Evolutionary conservation across 2,329 filamentous ascomycete species (phyloP).

Genomic region (Plectosphaerella cucumerina): DNA sequence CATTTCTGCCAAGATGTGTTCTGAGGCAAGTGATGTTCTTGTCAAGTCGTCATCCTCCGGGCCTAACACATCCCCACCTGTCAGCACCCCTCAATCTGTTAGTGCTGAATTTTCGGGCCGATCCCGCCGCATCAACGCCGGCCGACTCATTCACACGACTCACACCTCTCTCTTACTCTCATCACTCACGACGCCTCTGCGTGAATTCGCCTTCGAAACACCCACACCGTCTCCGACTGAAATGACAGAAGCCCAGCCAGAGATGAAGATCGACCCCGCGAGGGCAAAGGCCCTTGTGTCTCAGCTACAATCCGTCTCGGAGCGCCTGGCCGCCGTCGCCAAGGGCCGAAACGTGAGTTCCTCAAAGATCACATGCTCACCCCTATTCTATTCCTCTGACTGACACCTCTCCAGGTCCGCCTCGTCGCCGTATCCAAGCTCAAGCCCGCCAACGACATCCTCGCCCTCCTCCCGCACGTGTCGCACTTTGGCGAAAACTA

Average conservation of each 20-base stretch:
- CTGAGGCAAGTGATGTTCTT: no score
- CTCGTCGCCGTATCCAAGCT: constrained; percentile 95
- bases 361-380: background rate
- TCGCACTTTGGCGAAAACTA: constrained; percentile 97
- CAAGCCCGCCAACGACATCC: constrained; percentile 87
- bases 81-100: no score
- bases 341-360: constrained; percentile 49
- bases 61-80: no score
- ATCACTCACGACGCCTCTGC: no score
- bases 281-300: constrained; percentile 59
- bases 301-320: constrained; percentile 57
- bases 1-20: no score
- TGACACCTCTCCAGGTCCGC: constrained; percentile 54
- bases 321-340: constrained; percentile 51
- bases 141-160: no score
- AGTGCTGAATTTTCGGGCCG: no score
- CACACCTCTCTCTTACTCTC: no score
- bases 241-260: constrained; percentile 16
- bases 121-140: no score
- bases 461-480: constrained; percentile 65
- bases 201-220: background rate
- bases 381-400: constrained; percentile 10
- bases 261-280: constrained; percentile 59
- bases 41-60: no score
- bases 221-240: background rate